Evolutionary conservation across 1,284 basidiomycete genomes (phyloP).

Genomic region (Boletus mariae): DNA sequence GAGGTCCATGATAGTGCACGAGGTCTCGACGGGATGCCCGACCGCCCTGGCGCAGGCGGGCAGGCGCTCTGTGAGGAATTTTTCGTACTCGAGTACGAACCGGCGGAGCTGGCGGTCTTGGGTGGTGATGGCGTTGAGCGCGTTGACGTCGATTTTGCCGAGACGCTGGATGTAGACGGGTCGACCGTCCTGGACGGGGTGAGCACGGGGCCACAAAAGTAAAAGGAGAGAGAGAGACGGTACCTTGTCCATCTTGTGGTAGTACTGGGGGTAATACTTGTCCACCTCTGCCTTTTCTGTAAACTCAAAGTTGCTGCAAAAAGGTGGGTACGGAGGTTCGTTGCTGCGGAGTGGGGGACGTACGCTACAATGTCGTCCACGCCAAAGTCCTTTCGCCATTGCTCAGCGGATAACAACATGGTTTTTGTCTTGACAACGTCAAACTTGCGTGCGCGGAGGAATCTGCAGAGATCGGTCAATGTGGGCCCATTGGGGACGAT

Average conservation of each 20-base stretch:
- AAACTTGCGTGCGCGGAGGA: slow-evolving; percentile 92
- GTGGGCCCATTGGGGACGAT: slow-evolving; percentile 8
- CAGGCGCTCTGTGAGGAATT: slow-evolving; percentile 75
- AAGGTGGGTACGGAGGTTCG: background rate
- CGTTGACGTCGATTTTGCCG: slow-evolving; percentile 84
- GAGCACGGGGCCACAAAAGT: background rate
- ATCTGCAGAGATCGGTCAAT: slow-evolving; percentile 42
- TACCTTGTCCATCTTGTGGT: slow-evolving; percentile 95
- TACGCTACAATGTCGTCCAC: slow-evolving; percentile 87
- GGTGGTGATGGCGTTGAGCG: slow-evolving; percentile 79
- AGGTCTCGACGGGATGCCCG: slow-evolving; percentile 94
- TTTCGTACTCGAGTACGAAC: slow-evolving; percentile 94
- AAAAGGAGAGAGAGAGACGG: background rate
- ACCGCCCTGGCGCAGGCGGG: slow-evolving; percentile 74
- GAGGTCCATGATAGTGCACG: slow-evolving; percentile 96
- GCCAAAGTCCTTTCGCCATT: slow-evolving; percentile 89
- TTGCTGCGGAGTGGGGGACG: slow-evolving; percentile 25
- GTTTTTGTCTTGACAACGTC: slow-evolving; percentile 78
- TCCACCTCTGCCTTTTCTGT: slow-evolving; percentile 81
- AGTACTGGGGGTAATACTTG: slow-evolving; percentile 94
- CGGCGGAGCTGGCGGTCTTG: slow-evolving; percentile 87
- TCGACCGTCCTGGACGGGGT: slow-evolving; percentile 76
- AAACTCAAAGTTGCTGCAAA: slow-evolving; percentile 79
- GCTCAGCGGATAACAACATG: slow-evolving; percentile 82
- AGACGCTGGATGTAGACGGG: slow-evolving; percentile 95